Evolutionary conservation across 2,329 filamentous ascomycete genomes (phyloP).

Genomic region (Blastomyces emzantsi): DNA sequence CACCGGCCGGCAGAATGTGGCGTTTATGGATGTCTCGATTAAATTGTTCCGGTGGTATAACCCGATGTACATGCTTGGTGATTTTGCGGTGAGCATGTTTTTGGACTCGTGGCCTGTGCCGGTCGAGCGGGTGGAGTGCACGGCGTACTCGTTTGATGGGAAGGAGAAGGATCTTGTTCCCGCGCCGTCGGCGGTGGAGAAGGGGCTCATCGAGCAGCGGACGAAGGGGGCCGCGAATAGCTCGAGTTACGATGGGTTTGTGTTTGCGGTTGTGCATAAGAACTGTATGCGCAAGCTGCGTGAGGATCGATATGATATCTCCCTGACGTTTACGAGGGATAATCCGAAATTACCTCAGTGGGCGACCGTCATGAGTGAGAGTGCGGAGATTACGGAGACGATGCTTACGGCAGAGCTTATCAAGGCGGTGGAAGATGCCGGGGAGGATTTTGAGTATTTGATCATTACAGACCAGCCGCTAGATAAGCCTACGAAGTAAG

Average conservation of each 20-base stretch:
- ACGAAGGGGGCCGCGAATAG: slow-evolving; percentile 36
- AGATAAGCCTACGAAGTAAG: slow-evolving; percentile 77
- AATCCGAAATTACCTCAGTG: slow-evolving; percentile 79
- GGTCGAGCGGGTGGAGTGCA: slow-evolving; percentile 64
- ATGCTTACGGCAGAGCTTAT: slow-evolving; percentile 82
- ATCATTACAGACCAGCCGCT: slow-evolving; percentile 83
- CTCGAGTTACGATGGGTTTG: slow-evolving; percentile 74
- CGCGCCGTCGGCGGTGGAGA: slow-evolving; percentile 48
- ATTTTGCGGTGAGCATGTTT: slow-evolving; percentile 63
- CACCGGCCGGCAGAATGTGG: slow-evolving; percentile 84
- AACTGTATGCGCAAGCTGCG: slow-evolving; percentile 81
- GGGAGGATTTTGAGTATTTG: slow-evolving; percentile 74
- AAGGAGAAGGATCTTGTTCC: slow-evolving; percentile 74
- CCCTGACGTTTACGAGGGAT: slow-evolving; percentile 88
- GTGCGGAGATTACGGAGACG: slow-evolving; percentile 81
- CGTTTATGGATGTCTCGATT: slow-evolving; percentile 79
- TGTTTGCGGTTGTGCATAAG: slow-evolving; percentile 95
- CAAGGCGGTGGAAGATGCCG: slow-evolving; percentile 66
- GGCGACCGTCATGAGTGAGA: slow-evolving; percentile 95
- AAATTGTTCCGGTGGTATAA: slow-evolving; percentile 81
- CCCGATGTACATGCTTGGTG: slow-evolving; percentile 57
- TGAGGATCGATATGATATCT: slow-evolving; percentile 89
- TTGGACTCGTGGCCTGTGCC: slow-evolving; percentile 65
- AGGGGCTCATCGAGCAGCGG: slow-evolving; percentile 54
- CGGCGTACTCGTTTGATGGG: slow-evolving; percentile 83